Conservation (phyloP, 164 flowering plant species). For the Kingdonia uniflora region DNA sequence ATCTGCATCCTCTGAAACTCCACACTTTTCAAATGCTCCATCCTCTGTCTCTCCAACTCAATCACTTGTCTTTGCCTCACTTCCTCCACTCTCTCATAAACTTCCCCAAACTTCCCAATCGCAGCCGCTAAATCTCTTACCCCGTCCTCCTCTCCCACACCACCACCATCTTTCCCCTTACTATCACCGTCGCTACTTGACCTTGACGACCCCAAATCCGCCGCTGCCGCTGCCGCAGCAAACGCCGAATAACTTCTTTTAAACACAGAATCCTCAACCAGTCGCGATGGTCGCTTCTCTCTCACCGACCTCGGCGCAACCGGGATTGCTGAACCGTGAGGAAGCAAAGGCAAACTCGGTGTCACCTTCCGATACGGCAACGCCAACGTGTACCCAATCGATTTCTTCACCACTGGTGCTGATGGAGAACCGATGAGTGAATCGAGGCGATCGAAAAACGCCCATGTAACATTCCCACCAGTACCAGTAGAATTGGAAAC, state of each 20-base stretch:
- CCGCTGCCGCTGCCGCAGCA: conserved; percentile 47
- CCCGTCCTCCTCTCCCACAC: conserved; percentile 28
- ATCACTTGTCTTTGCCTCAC: conserved; percentile 67
- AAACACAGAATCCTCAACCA: conserved; percentile 28
- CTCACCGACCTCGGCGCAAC: conserved; percentile 17
- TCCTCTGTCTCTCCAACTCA: conserved; percentile 79
- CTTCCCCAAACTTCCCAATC: conserved; percentile 55
- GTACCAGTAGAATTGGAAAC: conserved; percentile 33
- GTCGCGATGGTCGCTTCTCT: conserved; percentile 21
- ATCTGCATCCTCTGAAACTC: conserved; percentile 79
- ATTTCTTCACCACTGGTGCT: neutral
- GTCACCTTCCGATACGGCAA: conserved; percentile 18
- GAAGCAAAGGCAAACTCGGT: conserved; percentile 1
- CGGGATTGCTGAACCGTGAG: conserved; percentile 21
- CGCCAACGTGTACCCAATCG: conserved; percentile 26
- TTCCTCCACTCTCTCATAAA: conserved; percentile 70
- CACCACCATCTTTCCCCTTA: conserved; percentile 17
- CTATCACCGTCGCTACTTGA: conserved; percentile 20
- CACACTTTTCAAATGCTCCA: conserved; percentile 67
- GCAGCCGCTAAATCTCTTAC: conserved; percentile 53
- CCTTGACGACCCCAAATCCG: conserved; percentile 22
- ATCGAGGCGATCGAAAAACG: conserved; percentile 19
- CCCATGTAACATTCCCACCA: conserved; percentile 13
- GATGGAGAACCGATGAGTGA: conserved; percentile 15
- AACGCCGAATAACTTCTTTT: conserved; percentile 47